Conservation (phyloP, 1,284 basidiomycete genomes). For the Microbotryum silenes-acaulis region DNA sequence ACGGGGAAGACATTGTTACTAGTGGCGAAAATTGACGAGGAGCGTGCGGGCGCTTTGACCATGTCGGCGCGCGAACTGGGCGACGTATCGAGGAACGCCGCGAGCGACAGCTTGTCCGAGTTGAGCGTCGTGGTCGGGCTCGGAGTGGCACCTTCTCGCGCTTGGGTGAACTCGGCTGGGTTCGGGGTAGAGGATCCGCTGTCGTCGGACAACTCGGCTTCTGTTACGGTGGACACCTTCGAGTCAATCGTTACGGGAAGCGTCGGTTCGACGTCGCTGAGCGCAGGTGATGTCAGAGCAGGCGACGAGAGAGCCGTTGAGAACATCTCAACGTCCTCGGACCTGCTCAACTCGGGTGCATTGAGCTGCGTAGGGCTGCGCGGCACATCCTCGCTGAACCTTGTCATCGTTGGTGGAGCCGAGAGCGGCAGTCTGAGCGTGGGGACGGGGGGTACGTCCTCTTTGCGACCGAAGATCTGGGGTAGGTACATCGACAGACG, state of each 20-base stretch:
- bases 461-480: not conserved
- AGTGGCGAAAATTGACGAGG: conserved; percentile 8
- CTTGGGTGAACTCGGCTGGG: no score
- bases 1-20: not conserved
- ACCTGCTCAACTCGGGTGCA: not conserved
- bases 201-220: no score
- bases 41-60: conserved; percentile 6
- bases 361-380: not conserved
- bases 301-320: no score
- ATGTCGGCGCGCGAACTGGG: not conserved
- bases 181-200: no score
- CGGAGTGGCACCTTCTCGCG: no score
- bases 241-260: no score
- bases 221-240: no score
- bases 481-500: not conserved
- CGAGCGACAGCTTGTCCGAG: conserved; percentile 1
- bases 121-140: no score
- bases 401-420: not conserved
- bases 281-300: no score
- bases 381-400: not conserved
- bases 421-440: not conserved
- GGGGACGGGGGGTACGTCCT: not conserved
- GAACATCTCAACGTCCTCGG: no score
- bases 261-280: no score
- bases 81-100: conserved; percentile 2